Conservation (phyloP, 495 filamentous ascomycete genomes). For the Aspergillus campestris region DNA sequence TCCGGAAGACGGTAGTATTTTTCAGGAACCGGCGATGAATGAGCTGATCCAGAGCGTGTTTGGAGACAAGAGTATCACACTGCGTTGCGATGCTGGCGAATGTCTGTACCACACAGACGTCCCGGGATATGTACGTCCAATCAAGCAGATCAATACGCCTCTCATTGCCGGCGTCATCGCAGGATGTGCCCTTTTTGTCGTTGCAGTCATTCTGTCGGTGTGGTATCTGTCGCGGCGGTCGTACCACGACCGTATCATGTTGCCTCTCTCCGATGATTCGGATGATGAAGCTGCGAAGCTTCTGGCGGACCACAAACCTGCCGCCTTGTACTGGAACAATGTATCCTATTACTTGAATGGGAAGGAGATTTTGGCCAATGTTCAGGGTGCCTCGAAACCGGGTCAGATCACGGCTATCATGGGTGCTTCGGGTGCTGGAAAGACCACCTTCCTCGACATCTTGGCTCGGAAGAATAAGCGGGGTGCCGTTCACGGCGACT, state of each 20-base stretch:
- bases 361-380: conserved; percentile 71
- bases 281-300: conserved; percentile 84
- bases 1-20: conserved; percentile 58
- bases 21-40: conserved; percentile 87
- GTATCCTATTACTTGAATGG: conserved; percentile 81
- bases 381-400: conserved; percentile 77
- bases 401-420: conserved; percentile 95
- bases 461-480: conserved; percentile 96
- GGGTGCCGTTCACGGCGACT: conserved; percentile 67
- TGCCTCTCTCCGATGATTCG: conserved; percentile 74
- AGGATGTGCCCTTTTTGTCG: conserved; percentile 76
- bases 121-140: conserved; percentile 76
- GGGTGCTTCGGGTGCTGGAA: conserved; percentile 95
- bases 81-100: conserved; percentile 79
- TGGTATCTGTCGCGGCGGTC: conserved; percentile 82
- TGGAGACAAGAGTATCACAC: conserved; percentile 78
- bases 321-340: conserved; percentile 79
- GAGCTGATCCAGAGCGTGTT: conserved; percentile 78
- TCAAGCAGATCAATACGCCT: conserved; percentile 96
- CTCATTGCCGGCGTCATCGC: conserved; percentile 93
- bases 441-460: conserved; percentile 96
- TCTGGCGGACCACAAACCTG: conserved; percentile 83
- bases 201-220: conserved; percentile 68
- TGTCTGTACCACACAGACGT: conserved; percentile 88
- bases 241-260: conserved; percentile 58